Evolutionary conservation across 75 land plant genomes (phyloP).

Genomic region (Sequoiadendron giganteum): DNA sequence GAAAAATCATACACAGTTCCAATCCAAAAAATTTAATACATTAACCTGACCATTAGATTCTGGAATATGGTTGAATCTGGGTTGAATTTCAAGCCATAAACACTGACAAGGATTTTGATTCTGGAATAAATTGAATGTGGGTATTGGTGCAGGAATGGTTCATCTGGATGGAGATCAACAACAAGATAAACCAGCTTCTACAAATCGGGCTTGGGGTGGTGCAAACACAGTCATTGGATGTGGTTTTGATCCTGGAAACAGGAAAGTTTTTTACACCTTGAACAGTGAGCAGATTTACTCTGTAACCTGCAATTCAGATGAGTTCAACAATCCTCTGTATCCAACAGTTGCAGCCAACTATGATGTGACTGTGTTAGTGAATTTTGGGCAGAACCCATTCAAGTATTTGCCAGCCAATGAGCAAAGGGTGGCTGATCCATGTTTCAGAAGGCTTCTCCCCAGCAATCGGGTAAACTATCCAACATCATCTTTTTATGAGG

Average conservation of each 20-base stretch:
- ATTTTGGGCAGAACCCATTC: constrained; percentile 66
- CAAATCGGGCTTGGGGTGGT: constrained; percentile 33
- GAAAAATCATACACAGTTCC: no score
- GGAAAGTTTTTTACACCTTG: constrained; percentile 73
- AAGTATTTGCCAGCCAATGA: constrained; percentile 56
- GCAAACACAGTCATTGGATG: constrained; percentile 73
- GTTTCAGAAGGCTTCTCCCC: neutral
- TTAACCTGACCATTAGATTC: no score
- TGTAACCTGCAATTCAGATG: constrained; percentile 46
- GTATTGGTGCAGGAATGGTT: neutral
- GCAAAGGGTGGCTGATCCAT: constrained; percentile 59
- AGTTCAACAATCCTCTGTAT: constrained; percentile 55
- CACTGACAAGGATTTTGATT: neutral
- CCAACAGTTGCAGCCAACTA: constrained; percentile 62
- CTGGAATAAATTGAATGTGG: neutral
- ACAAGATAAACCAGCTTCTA: neutral
- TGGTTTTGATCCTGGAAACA: constrained; percentile 69
- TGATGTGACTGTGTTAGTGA: constrained; percentile 59
- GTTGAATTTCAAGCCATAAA: no score
- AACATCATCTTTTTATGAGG: constrained; percentile 21
- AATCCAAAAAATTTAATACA: no score
- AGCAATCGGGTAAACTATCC: neutral
- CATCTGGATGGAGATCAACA: neutral
- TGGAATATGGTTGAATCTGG: no score
- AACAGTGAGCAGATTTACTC: constrained; percentile 52